Evolutionary conservation across 2,329 filamentous ascomycete genomes (phyloP).

Genomic region (Epichloe uncinata): DNA sequence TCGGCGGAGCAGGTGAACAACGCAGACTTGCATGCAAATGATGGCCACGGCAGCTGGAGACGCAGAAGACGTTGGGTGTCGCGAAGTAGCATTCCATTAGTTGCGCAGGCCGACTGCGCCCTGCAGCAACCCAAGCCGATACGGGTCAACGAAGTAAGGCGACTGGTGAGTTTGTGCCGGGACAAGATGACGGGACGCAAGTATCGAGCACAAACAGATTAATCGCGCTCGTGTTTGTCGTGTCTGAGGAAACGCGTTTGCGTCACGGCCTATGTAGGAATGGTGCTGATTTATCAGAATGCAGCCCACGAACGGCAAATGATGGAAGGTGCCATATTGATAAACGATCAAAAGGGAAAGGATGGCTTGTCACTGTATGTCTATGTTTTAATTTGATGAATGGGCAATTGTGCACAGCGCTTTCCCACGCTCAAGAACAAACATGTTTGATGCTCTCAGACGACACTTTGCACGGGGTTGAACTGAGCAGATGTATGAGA

Average conservation of each 20-base stretch:
- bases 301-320: background rate
- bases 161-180: conserved; percentile 18
- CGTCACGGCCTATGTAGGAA: too few relatives aligned
- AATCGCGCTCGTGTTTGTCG: background rate
- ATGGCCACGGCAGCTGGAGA: conserved; percentile 4
- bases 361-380: background rate
- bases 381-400: background rate
- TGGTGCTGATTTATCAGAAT: too few relatives aligned
- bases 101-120: conserved; percentile 16
- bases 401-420: background rate
- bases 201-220: conserved; percentile 11
- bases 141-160: conserved; percentile 16
- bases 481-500: too few relatives aligned
- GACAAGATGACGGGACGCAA: conserved; percentile 11
- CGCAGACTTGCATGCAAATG: background rate
- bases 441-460: background rate
- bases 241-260: background rate
- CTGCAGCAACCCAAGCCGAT: conserved; percentile 20
- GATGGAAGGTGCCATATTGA: background rate
- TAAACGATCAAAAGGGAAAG: background rate
- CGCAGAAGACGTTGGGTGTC: conserved; percentile 10
- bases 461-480: background rate
- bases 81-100: conserved; percentile 10
- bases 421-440: background rate
- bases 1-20: background rate